Evolutionary conservation across 2,329 filamentous ascomycete genomes (phyloP), one percentile per base, ranked within the genome.

Genomic region (Orbilia blumenaviensis): DNA sequence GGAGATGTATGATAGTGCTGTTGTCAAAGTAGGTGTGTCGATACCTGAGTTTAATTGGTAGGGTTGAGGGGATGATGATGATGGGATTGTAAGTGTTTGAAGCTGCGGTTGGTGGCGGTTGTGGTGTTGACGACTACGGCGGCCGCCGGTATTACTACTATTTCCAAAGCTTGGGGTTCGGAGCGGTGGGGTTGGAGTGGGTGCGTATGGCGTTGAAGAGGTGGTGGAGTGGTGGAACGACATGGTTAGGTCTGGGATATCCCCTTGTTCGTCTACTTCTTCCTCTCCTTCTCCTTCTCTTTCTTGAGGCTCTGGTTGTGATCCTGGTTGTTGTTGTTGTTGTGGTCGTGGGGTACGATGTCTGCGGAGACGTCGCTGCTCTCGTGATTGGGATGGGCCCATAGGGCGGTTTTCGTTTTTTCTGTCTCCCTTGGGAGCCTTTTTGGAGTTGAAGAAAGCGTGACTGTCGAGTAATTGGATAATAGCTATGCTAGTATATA

Each of bases 341-440:
- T 54, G n/a, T 54, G 60, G 52, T n/a, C 27, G 36, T 3, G 25
- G 62, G 34, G 42, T 14, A 21, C 44, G 42, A 23, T 52, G 54
- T 60, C 69, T 62, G 27, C 18, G 63, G 4, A 38, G 63, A 16
- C 58, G 71, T 68, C 63, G 63, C 63, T 52, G 62, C 63, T 76
- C 71, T 58, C 71, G 54, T 41, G 71, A 76, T 21, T 68, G 64
- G 16, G 71, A 56, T 32, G 71, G 63, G 34, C 71, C 71, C 71
- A 76, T 76, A 64, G n/a, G 60, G 27, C 41, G 18, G 38, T 42
- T 16, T 42, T 42, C 38, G 16, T 21, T 21, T 16, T 42, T 16
- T 18, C 6, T 21, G 2, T 16, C 36, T 3, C 10, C 29, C 10
- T 34, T 34, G n/a, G n/a, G n/a, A 34, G 6, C 32, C 4, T n/a